Evolutionary conservation across 2,329 filamentous ascomycete species (phyloP), one percentile per base, ranked within the genome.

Genomic region (Venturia nashicola): DNA sequence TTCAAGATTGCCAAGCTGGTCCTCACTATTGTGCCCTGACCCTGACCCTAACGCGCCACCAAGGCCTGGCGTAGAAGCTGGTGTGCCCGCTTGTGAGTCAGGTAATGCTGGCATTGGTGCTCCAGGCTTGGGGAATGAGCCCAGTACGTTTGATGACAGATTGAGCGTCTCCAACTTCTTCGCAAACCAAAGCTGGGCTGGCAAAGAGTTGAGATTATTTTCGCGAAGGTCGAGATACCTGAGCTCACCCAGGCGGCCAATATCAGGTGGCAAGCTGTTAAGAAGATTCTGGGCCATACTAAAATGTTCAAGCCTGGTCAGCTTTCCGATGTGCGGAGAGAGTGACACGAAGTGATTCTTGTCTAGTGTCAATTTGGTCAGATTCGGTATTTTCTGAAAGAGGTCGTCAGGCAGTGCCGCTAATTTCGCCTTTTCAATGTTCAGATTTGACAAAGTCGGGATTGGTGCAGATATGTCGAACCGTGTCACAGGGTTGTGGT

Each of bases 121-220:
- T 57, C 80, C 79, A 27, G 90, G 90, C 72, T 96, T 97, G 0
- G 94, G 94, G 72, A 99, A 97, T 48, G 84, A 86, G 61, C 92
- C 88, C 23, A 99, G 80, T 7, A 97, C 87, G 69, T 99, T 99
- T 12, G 94, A 97, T 0, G 93, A 97, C 14, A 96, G 87, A 70
- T 99, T 99, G 65, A 99, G 82, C 0, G 88, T 93, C 74, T 97
- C 92, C 63, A 99, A 77, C 72, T 88, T 91, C 69, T 88, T 87
- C 61, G 93, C 93, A 80, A 90, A 93, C 94, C 94, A 99, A n/a
- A 99, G 82, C 72, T 99, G 94, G 71, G 90, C 85, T 1, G 94
- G 94, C 40, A 99, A 79, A 70, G 88, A 88, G 68, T 87, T 88
- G 65, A 99, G 83, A 71, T 97, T 99, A 78, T 97, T 99, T 71